phyloP scores from a whole-genome alignment of 2,329 filamentous ascomycete species.

The Cytospora chrysosperma region DNA sequence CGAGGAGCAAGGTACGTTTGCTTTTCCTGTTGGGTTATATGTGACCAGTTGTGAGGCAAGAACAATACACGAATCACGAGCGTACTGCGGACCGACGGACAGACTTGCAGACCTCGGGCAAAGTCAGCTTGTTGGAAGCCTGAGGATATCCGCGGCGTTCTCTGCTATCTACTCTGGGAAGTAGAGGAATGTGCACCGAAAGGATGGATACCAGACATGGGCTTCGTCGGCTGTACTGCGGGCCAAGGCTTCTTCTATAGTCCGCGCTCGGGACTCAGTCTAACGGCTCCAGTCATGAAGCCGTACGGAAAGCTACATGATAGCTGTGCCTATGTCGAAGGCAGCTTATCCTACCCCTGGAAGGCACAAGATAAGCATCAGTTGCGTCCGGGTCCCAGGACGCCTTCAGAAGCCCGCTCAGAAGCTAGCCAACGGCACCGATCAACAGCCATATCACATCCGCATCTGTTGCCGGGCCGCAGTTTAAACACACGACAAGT shows the following conservation, averaged over 20 bases:
- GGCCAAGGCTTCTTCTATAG: no score
- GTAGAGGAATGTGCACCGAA: neutral
- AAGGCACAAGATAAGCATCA: neutral
- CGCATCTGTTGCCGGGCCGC: neutral
- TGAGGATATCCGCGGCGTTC: neutral
- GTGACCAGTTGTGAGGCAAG: neutral
- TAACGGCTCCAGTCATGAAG: neutral
- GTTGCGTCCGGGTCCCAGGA: neutral
- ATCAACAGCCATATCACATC: neutral
- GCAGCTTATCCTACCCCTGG: no score
- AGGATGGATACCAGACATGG: no score
- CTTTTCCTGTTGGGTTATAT: neutral
- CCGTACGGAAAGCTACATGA: neutral
- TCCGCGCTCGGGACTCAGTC: neutral
- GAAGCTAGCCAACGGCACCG: neutral
- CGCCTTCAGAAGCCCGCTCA: neutral
- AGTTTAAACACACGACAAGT: neutral
- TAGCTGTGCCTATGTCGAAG: neutral
- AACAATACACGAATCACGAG: neutral
- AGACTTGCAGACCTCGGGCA: neutral
- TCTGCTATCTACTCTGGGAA: neutral
- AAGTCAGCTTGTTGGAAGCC: neutral
- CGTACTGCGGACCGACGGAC: neutral
- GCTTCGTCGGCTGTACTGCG: neutral
- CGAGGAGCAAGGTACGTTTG: conserved; percentile 67